Evolutionary conservation across 2,329 filamentous ascomycete genomes (phyloP), one percentile per base, ranked within the genome.

Genomic region (Colletotrichum musicola): DNA sequence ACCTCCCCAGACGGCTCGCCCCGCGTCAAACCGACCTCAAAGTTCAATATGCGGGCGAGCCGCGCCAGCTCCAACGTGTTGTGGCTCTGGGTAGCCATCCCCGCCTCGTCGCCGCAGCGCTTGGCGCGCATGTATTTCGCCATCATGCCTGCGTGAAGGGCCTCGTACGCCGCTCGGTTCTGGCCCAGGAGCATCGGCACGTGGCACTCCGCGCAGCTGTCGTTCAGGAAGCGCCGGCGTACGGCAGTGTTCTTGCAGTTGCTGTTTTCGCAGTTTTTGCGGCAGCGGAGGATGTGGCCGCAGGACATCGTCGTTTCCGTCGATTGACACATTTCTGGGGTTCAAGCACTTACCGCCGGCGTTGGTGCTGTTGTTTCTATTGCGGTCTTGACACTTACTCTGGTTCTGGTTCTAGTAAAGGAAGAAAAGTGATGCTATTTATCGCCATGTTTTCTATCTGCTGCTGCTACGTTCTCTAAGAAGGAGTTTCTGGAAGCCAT

Each of bases 161-260:
- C 64, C 50, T 79, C 75, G 53, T 78, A 74, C 22, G 74, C 62
- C 10, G 73, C 64, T 68, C 73, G 73, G 18, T 77, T 75, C 44
- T 67, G 72, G 22, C 57, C 63, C 12, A 69, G 71, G 20, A 64
- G 65, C 51, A 74, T 73, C 1, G 73, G 73, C 0, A 77, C 75
- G 57, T 82, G 79, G 68, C 81, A 83, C 6, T 69, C 58, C 7
- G 79, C 76, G 72, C 80, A 82, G n/a, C 77, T 79, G 70, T 80
- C 79, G 49, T 76, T 66, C 50, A 82, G 59, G 62, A 74, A 75
- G 13, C 66, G 38, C 71, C 68, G 6, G 60, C 65, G 18, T 49
- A 40, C 7, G 47, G 57, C 0, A 50, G 44, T 20, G 58, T 18
- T 30, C 60, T 72, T n/a, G 64, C 69, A 58, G 9, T 44, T n/a